Percentiles rank a stretch among this genome's conserved stretches.
These are phyloP conservation scores for Kwoniella shandongensis DNA, from an alignment of 768 basidiomycete species.

Conservation along the genomic window DNA sequence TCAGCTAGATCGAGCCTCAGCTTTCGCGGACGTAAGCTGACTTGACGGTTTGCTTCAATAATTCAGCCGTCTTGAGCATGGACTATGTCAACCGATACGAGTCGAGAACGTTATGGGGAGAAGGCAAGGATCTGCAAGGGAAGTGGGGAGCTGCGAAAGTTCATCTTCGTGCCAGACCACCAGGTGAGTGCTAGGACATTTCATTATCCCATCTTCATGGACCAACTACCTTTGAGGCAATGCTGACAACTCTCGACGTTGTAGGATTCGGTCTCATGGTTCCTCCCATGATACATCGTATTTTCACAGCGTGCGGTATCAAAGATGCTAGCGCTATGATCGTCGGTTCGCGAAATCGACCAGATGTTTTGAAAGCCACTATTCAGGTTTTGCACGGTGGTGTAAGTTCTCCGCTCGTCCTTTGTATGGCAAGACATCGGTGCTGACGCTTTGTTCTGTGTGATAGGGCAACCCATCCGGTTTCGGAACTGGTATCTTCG, in stretches of 20 bases:
- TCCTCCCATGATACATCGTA: constrained; percentile 79
- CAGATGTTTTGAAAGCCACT: constrained; percentile 81
- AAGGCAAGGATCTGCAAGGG: constrained; percentile 62
- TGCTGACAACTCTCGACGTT: too few species aligned
- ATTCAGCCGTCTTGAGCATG: constrained; percentile 78
- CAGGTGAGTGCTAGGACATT: constrained; percentile 46
- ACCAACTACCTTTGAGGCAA: too few species aligned
- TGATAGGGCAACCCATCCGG: constrained; percentile 34
- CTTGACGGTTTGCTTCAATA: constrained; percentile 38
- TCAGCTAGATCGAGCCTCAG: neutral
- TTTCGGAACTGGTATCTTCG: constrained; percentile 72
- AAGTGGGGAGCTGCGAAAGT: constrained; percentile 84
- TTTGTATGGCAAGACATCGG: too few species aligned
- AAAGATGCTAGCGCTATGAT: constrained; percentile 94
- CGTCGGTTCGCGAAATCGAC: constrained; percentile 83
- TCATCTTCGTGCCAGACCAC: constrained; percentile 63
- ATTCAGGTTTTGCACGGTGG: constrained; percentile 83
- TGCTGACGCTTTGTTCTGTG: too few species aligned
- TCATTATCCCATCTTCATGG: neutral
- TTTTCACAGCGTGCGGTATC: constrained; percentile 90
- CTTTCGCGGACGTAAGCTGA: neutral
- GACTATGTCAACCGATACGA: constrained; percentile 95
- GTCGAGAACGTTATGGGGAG: constrained; percentile 86
- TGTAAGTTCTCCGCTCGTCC: constrained; percentile 55
- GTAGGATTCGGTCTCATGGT: constrained; percentile 88